Base-by-base conservation (phyloP, 2,329 filamentous ascomycete species). In the Hypoxylon sp. region DNA sequence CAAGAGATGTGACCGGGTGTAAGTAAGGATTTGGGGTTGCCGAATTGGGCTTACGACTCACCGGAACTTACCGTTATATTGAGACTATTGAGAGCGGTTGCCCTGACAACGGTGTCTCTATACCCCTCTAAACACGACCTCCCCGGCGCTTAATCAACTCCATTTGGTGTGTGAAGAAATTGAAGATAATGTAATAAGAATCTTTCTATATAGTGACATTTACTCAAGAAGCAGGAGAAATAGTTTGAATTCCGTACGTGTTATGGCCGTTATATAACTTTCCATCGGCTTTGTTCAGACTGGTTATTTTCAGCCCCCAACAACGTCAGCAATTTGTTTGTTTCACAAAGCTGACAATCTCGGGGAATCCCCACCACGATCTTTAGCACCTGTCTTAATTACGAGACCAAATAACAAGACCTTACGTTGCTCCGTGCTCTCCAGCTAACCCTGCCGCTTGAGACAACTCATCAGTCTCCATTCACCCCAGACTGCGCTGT, bases 351-450 rank as follows among this genome's bases (percentile, higher is more conserved):
- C 61, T 60, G 48, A 59, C 63, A 48, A 9, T 31, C 29, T 31
- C 29, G 29, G 54, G 51, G 53, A 62, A 50, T 3, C 61, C 66
- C 69, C 63, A 54, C 69, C 53, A 39, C 53, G 55, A 63, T 50
- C 48, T 58, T 24, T 59, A 58, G 17, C 50, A 52, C 50, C 51
- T 62, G 51, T 69, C 61, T 63, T 57, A 47, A 60, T 51, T 35
- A 10, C 54, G 29, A 50, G 59, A 53, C 52, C 69, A 64, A 65
- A 71, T 37, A 71, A 65, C 63, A 55, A 69, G 69, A 69, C 66
- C 69, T 51, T 61, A 60, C 50, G 39, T 62, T 65, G 66, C 63
- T 52, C 69, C 59, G 69, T 69, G 69, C 69, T 60, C 58, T 63
- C 50, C 33, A 55, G 51, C 37, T 60, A 47, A 63, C 52, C 55